These are phyloP conservation scores for Nannochloropsis granulata DNA, from an alignment of 108 stramenopile genomes.

Conservation along the genomic window DNA sequence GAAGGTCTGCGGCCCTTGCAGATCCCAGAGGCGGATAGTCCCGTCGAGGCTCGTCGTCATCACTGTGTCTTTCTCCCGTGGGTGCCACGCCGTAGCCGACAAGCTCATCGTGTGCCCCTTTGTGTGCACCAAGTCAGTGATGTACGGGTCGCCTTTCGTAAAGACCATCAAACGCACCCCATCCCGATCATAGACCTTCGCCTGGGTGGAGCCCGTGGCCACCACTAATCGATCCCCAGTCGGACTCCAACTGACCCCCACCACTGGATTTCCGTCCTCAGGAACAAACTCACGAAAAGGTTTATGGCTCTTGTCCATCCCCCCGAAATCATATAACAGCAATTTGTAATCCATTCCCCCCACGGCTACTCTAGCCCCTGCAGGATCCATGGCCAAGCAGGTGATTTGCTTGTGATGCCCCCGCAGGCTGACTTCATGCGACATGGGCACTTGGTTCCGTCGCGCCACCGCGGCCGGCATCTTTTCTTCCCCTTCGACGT, in stretches of 20 bases:
- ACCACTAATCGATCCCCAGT: slow-evolving; percentile 34
- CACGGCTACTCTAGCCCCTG: slow-evolving; percentile 35
- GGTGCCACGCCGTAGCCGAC: slow-evolving; percentile 40
- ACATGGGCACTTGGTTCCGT: slow-evolving; percentile 17
- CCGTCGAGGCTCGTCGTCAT: slow-evolving; percentile 34
- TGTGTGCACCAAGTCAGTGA: slow-evolving; percentile 30
- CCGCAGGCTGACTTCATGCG: slow-evolving; percentile 33
- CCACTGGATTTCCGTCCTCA: slow-evolving; percentile 37
- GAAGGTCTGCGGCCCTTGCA: slow-evolving; percentile 32
- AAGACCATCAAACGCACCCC: slow-evolving; percentile 31
- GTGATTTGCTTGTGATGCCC: slow-evolving; percentile 37
- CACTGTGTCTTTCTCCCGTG: slow-evolving; percentile 22
- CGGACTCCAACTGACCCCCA: slow-evolving; percentile 26
- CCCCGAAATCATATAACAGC: slow-evolving; percentile 39
- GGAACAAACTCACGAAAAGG: slow-evolving; percentile 32
- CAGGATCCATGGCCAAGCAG: slow-evolving; percentile 33
- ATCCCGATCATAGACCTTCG: slow-evolving; percentile 40
- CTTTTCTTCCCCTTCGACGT: not conserved
- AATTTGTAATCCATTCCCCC: slow-evolving; percentile 40
- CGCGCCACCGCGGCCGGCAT: slow-evolving; percentile 10
- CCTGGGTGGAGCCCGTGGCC: slow-evolving; percentile 37
- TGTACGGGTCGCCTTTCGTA: slow-evolving; percentile 37
- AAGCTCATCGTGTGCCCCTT: slow-evolving; percentile 41
- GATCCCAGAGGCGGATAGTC: slow-evolving; percentile 35
- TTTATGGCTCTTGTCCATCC: slow-evolving; percentile 34